Conservation (phyloP, 1,139 yeast species). For the Kodamaea sp. region DNA sequence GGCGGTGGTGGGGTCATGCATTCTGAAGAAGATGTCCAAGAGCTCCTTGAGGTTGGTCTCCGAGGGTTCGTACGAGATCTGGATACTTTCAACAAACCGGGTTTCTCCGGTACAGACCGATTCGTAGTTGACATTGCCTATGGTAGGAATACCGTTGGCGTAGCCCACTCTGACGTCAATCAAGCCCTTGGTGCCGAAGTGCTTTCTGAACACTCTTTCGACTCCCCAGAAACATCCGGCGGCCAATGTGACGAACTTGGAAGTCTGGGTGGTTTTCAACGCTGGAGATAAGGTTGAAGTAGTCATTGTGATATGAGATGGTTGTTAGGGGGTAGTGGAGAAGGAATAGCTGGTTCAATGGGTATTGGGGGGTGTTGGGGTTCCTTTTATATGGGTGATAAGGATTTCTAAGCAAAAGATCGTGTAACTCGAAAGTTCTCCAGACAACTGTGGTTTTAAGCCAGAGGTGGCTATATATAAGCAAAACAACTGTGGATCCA, state of each 20-base stretch:
- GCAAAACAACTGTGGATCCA: constrained; percentile 9
- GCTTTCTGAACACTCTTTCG: constrained; percentile 76
- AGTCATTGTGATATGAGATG: constrained; percentile 11
- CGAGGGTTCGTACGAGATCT: constrained; percentile 77
- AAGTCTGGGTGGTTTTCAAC: constrained; percentile 34
- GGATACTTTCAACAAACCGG: constrained; percentile 75
- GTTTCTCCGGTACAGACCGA: constrained; percentile 77
- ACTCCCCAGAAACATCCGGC: constrained; percentile 98
- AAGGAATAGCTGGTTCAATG: too few relatives aligned
- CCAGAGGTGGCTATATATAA: not conserved
- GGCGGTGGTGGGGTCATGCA: constrained; percentile 77
- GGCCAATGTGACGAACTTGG: constrained; percentile 62
- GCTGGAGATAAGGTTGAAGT: constrained; percentile 36
- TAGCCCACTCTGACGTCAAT: constrained; percentile 84
- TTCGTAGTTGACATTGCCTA: constrained; percentile 64
- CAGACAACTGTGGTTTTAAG: not conserved
- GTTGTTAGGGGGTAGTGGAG: not conserved
- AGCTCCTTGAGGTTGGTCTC: constrained; percentile 59
- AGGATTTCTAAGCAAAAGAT: too few relatives aligned
- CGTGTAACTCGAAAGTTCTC: too few relatives aligned
- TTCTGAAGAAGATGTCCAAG: constrained; percentile 81
- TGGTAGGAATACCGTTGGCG: constrained; percentile 67
- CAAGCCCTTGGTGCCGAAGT: constrained; percentile 62
- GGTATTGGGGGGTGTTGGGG: too few relatives aligned
- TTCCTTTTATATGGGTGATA: too few relatives aligned